A percentile compares a stretch with the other conserved stretches of the same genome.
Conservation (phyloP, 495 filamentous ascomycete genomes). For the Articulospora tetracladia region DNA sequence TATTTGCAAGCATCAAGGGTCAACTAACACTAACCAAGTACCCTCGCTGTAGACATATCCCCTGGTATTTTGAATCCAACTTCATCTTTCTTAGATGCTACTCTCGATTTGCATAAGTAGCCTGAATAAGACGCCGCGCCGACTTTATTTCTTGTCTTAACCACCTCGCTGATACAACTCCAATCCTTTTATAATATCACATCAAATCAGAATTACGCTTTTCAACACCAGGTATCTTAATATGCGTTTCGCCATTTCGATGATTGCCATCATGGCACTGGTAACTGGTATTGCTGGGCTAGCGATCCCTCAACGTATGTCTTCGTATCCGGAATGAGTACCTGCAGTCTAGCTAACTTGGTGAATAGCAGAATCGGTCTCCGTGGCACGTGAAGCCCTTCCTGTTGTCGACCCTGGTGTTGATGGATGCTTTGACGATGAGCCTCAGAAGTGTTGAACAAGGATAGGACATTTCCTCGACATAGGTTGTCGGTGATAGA, state of each 20-base stretch:
- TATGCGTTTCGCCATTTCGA: not conserved
- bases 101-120: not conserved
- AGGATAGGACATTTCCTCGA: not conserved
- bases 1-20: not conserved
- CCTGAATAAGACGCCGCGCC: not conserved
- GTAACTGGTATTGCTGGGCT: not conserved
- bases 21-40: not conserved
- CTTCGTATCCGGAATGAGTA: not conserved
- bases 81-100: not conserved
- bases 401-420: not conserved
- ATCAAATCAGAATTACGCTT: too few species aligned
- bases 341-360: not conserved
- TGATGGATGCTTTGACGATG: not conserved
- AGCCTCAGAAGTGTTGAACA: not conserved
- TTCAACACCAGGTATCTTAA: not conserved
- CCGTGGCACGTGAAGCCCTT: not conserved
- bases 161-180: not conserved
- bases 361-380: not conserved
- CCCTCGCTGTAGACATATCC: not conserved
- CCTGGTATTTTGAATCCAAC: not conserved
- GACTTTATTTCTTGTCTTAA: not conserved
- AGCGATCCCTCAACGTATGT: not conserved
- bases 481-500: not conserved
- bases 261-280: not conserved
- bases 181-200: not conserved